These are phyloP conservation scores for Myxozyma neotropica DNA, from an alignment of 805 yeast genomes.

Conservation along the genomic window DNA sequence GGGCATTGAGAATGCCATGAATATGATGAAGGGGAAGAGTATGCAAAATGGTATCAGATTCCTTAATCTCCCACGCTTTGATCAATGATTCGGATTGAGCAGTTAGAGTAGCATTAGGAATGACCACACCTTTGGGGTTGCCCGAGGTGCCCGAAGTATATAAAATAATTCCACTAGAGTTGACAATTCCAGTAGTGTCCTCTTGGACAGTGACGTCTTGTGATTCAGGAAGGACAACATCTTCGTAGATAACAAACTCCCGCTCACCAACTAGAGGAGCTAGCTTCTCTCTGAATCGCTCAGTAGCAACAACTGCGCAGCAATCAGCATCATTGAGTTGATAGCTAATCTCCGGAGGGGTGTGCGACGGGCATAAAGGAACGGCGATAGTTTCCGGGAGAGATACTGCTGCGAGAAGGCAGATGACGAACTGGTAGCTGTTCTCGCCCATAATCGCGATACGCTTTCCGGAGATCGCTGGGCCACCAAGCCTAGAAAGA, in stretches of 20 bases:
- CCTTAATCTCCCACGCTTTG: conserved; percentile 40
- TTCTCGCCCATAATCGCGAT: conserved; percentile 45
- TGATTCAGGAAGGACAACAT: conserved; percentile 19
- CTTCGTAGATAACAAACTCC: conserved; percentile 32
- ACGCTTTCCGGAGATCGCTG: conserved; percentile 29
- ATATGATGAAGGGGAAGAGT: conserved; percentile 44
- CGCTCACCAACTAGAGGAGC: conserved; percentile 27
- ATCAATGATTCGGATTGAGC: conserved; percentile 43
- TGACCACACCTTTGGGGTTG: conserved; percentile 44
- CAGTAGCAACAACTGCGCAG: conserved; percentile 38
- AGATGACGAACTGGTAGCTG: conserved; percentile 39
- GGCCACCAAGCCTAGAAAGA: conserved; percentile 15
- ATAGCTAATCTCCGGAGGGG: conserved; percentile 40
- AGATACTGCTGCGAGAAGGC: conserved; percentile 39
- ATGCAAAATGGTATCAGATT: conserved; percentile 39
- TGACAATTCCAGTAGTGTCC: conserved; percentile 6
- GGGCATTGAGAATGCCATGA: conserved; percentile 43
- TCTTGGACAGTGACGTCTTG: conserved; percentile 5
- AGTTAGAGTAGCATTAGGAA: conserved; percentile 39
- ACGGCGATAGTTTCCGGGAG: conserved; percentile 40
- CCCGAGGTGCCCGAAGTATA: conserved; percentile 45
- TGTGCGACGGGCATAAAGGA: conserved; percentile 43
- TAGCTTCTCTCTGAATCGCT: conserved; percentile 37
- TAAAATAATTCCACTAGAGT: conserved; percentile 38
- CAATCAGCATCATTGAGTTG: conserved; percentile 40